A percentile compares a stretch with the other conserved stretches of the same genome.
Conservation (phyloP, 805 yeast genomes). For the Saccharomycopsis sp. region DNA sequence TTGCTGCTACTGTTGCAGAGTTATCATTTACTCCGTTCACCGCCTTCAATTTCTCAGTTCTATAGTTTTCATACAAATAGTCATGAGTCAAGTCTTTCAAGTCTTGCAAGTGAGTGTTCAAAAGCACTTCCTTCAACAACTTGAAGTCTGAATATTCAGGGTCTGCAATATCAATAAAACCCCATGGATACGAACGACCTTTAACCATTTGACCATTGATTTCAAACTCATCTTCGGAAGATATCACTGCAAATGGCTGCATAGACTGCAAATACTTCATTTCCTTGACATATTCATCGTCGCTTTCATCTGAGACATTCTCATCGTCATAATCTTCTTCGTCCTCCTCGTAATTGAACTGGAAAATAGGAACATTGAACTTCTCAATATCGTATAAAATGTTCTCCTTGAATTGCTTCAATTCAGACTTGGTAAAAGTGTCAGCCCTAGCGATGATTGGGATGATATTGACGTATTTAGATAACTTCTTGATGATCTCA, state of each 20-base stretch:
- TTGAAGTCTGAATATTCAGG: constrained; percentile 48
- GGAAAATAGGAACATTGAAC: constrained; percentile 67
- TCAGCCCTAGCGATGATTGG: constrained; percentile 71
- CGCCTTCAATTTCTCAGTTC: constrained; percentile 55
- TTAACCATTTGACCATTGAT: constrained; percentile 45
- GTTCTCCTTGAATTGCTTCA: constrained; percentile 51
- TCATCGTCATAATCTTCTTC: constrained; percentile 69
- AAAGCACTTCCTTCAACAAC: constrained; percentile 45
- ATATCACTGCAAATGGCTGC: constrained; percentile 72
- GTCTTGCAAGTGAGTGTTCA: constrained; percentile 58
- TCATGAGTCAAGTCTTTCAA: constrained; percentile 61
- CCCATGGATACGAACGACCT: constrained; percentile 76
- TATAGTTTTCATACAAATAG: constrained; percentile 54
- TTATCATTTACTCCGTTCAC: constrained; percentile 33
- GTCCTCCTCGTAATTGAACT: constrained; percentile 64
- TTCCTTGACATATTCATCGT: constrained; percentile 62
- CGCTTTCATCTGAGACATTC: constrained; percentile 67
- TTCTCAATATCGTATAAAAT: constrained; percentile 57
- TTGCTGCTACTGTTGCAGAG: not conserved
- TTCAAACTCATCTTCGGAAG: constrained; percentile 53
- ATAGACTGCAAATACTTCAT: constrained; percentile 51
- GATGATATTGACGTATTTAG: constrained; percentile 66
- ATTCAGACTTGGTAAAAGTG: constrained; percentile 57
- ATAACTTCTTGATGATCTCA: constrained; percentile 59
- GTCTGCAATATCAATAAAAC: constrained; percentile 49